These are phyloP conservation scores for Houttuynia cordata DNA, from an alignment of 164 flowering plant genomes.

Conservation along the genomic window DNA sequence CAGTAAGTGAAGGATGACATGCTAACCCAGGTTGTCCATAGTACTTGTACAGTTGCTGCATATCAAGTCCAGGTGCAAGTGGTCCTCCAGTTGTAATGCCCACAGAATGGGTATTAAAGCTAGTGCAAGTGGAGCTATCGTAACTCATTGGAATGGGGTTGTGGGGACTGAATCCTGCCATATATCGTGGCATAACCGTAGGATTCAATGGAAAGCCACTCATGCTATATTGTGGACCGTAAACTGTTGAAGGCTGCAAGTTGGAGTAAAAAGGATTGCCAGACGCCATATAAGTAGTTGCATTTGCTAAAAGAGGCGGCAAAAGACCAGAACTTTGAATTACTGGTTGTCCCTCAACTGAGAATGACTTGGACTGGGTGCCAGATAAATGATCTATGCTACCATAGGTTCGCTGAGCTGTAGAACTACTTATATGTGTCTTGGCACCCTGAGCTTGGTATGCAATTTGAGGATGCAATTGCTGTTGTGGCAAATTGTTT, in stretches of 20 bases:
- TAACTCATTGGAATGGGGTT: conserved; percentile 38
- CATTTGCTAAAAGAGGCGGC: conserved; percentile 51
- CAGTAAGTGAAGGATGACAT: conserved; percentile 40
- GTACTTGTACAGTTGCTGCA: conserved; percentile 37
- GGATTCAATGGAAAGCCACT: conserved; percentile 54
- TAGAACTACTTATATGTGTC: conserved; percentile 17
- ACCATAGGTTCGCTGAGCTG: conserved; percentile 17
- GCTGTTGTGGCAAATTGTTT: conserved; percentile 19
- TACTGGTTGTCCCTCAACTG: conserved; percentile 35
- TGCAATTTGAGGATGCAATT: conserved; percentile 11
- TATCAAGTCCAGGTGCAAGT: conserved; percentile 27
- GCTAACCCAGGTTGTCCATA: conserved; percentile 55
- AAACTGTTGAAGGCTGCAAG: conserved; percentile 41
- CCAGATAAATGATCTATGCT: conserved; percentile 25
- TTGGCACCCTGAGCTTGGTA: conserved; percentile 25
- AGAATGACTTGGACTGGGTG: conserved; percentile 22
- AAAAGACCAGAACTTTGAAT: conserved; percentile 42
- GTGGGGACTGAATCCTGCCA: conserved; percentile 51
- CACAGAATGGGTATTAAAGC: conserved; percentile 24
- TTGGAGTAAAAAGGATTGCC: conserved; percentile 49
- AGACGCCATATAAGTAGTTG: conserved; percentile 57
- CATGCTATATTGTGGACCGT: conserved; percentile 45
- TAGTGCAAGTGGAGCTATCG: conserved; percentile 32
- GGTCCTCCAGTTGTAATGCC: conserved; percentile 28
- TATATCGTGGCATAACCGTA: conserved; percentile 37